Evolutionary conservation across 169 alveolate genomes (phyloP), one percentile per base, ranked within the genome.

Genomic region (Eimeria falciformis): DNA sequence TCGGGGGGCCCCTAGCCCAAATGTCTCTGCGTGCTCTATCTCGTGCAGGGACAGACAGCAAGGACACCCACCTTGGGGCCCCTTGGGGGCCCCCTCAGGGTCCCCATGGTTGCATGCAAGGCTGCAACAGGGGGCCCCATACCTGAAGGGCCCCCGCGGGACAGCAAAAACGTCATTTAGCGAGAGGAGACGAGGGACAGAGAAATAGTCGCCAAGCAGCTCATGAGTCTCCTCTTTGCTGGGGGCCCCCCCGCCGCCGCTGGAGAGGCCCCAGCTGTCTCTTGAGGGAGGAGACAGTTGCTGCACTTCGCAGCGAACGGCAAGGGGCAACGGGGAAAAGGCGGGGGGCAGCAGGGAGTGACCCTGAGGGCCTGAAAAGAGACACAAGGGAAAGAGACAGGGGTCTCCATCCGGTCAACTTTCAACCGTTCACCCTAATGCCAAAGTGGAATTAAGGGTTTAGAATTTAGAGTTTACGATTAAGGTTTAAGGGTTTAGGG

Each of bases 111-210:
- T 68, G 79, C 79, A 68, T 40, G 37, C 18, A 18, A n/a, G 18
- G 9, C 46, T 68, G 79, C 79, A 68, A 46, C 79, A 68, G 79
- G 79, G 79, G 79, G 79, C 79, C 79, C 79, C 79, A 21, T 68
- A 68, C 5, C 46, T n/a, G 47, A 7, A 25, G 40, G 79, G 79
- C 50, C 47, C 47, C 47, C 79, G 9, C 27, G 21, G 50, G 9
- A 68, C 79, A 4, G 50, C 79, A 29, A 68, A 68, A 9, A 29
- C 23, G 47, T 23, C 43, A 5, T 46, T 46, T 11, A 68, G 50
- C n/a, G 79, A 5, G 5, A 68, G 45, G 46, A 68, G 18, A 21
- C 79, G 79, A 46, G 79, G 79, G 46, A 68, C 79, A 29, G 50
- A 68, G 18, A 68, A 68, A 25, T 7, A 68, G 45, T 68, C 79